Percentiles rank a stretch among this genome's conserved stretches.
Evolutionary conservation across 768 basidiomycete genomes (phyloP).

Genomic region (Tubosaeta sp.): DNA sequence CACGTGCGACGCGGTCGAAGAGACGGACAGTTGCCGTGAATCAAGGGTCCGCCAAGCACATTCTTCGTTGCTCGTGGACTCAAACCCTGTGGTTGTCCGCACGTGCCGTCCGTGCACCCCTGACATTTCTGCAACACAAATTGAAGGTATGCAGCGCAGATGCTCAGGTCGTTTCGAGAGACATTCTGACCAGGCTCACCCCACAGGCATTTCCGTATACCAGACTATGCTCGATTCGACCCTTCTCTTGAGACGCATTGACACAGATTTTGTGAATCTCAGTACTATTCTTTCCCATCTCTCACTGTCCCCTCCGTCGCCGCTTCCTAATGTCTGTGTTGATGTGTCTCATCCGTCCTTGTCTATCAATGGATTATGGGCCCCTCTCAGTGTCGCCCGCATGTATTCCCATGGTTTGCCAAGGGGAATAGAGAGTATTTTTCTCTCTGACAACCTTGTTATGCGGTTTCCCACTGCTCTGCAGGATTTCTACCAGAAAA

Average conservation of each 20-base stretch:
- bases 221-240: constrained; percentile 57
- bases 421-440: constrained; percentile 42
- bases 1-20: constrained; percentile 3
- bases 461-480: constrained; percentile 61
- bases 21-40: constrained; percentile 4
- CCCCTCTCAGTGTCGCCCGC: constrained; percentile 53
- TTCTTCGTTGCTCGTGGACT: constrained; percentile 2
- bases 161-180: neutral
- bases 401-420: constrained; percentile 35
- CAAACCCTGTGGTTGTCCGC: constrained; percentile 49
- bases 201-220: constrained; percentile 68
- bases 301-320: constrained; percentile 30
- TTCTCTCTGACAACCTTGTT: constrained; percentile 59
- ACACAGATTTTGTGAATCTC: constrained; percentile 76
- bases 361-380: constrained; percentile 62
- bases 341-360: constrained; percentile 50
- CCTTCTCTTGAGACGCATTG: constrained; percentile 64
- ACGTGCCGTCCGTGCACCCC: constrained; percentile 63
- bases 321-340: constrained; percentile 43
- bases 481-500: constrained; percentile 52
- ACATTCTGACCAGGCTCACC: constrained; percentile 7
- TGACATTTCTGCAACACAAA: constrained; percentile 59
- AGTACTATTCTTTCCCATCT: constrained; percentile 42
- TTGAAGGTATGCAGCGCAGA: constrained; percentile 53
- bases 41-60: neutral